Evolutionary conservation across 2,329 filamentous ascomycete species (phyloP).

Genomic region (Talaromyces sp.): DNA sequence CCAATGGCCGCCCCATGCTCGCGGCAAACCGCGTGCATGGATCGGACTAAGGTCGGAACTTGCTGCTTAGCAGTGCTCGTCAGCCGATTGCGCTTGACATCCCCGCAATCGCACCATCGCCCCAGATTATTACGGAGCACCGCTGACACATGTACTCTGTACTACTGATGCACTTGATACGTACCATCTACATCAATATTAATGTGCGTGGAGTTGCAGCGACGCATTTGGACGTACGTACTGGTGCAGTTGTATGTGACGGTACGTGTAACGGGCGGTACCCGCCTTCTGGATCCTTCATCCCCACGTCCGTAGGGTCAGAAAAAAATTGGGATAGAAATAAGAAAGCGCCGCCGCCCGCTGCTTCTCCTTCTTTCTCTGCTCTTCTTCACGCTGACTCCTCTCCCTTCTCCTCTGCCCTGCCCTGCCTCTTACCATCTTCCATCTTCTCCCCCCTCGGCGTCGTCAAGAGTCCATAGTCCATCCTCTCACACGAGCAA

Average conservation of each 20-base stretch:
- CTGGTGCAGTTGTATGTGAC: too few species aligned
- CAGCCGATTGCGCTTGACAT: not conserved
- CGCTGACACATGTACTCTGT: not conserved
- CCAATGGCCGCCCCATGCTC: not conserved
- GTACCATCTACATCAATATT: too few species aligned
- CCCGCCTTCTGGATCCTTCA: not conserved
- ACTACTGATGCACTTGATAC: not conserved
- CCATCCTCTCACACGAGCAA: not conserved
- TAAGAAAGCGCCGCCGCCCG: not conserved
- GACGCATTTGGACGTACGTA: too few species aligned
- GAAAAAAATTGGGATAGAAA: not conserved
- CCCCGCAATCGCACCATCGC: constrained; percentile 2
- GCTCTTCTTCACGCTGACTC: not conserved
- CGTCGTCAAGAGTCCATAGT: not conserved
- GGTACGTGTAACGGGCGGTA: not conserved
- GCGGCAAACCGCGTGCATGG: not conserved
- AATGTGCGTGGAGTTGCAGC: too few species aligned
- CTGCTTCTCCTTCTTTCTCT: not conserved
- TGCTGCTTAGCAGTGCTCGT: not conserved
- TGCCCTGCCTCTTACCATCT: too few species aligned
- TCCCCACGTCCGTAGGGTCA: not conserved
- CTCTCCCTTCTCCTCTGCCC: not conserved
- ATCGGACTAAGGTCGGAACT: not conserved
- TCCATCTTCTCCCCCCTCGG: not conserved
- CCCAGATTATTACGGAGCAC: not conserved